Percentiles rank a stretch among this genome's conserved stretches.
phyloP scores from a whole-genome alignment of 2,329 filamentous ascomycete species.

The Colletotrichum melonis region DNA sequence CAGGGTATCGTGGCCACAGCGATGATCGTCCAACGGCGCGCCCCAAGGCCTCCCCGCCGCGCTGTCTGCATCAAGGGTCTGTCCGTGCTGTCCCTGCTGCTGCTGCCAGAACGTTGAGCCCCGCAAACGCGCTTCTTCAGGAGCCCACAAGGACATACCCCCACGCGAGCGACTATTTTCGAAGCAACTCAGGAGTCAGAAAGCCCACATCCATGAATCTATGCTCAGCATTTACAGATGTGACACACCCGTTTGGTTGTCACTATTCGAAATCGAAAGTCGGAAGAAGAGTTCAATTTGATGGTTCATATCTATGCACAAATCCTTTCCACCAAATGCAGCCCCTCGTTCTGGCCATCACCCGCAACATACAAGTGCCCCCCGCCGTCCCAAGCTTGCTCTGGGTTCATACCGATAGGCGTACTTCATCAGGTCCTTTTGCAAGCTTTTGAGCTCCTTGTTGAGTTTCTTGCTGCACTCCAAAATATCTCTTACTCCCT shows the following conservation, averaged over 20 bases:
- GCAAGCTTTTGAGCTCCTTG: background rate
- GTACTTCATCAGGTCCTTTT: background rate
- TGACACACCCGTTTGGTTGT: background rate
- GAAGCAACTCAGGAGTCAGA: background rate
- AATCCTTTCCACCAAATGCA: background rate
- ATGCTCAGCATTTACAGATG: background rate
- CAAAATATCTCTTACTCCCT: background rate
- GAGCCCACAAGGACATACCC: background rate
- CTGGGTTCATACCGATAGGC: background rate
- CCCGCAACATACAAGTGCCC: background rate
- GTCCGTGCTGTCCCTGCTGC: background rate
- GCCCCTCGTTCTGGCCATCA: background rate
- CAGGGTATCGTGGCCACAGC: background rate
- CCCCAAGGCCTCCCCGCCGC: background rate
- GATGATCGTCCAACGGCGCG: background rate
- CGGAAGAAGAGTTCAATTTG: background rate
- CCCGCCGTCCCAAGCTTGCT: background rate
- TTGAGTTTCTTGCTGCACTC: background rate
- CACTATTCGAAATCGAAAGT: background rate
- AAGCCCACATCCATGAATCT: no score
- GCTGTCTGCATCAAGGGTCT: constrained; percentile 7
- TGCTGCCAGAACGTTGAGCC: constrained; percentile 2
- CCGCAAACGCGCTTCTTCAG: background rate
- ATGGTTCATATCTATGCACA: background rate
- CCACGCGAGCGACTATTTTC: background rate